A percentile compares a stretch with the other conserved stretches of the same genome.
Evolutionary conservation across 139 green algal genomes (phyloP).

Genomic region (Coccomyxa sp.): DNA sequence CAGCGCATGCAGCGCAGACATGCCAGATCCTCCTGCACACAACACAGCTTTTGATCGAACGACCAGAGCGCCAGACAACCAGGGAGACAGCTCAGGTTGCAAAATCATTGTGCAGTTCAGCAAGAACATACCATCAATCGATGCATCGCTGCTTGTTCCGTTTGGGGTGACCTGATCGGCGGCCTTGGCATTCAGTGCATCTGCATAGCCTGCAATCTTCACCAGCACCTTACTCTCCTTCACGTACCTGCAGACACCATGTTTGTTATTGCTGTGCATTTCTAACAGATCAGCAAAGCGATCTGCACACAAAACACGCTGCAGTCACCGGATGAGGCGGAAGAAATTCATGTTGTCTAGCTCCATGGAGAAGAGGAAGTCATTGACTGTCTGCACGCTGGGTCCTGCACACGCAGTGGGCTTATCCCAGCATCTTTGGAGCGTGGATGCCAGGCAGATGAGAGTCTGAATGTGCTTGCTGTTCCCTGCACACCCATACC

Average conservation of each 20-base stretch:
- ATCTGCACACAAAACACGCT: too few species aligned
- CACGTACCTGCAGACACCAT: slow-evolving; percentile 42
- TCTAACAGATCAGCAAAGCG: too few species aligned
- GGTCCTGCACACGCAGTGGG: background rate
- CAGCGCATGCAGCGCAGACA: slow-evolving; percentile 58
- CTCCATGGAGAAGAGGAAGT: slow-evolving; percentile 70
- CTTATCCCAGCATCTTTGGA: slow-evolving; percentile 3
- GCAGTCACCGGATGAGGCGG: slow-evolving; percentile 50
- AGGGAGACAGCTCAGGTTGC: too few species aligned
- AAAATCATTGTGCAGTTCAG: too few species aligned
- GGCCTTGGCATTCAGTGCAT: background rate
- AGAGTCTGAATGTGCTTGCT: slow-evolving; percentile 24
- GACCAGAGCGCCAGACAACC: too few species aligned
- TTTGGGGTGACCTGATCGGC: too few species aligned
- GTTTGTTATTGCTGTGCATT: background rate
- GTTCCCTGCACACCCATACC: slow-evolving; percentile 14
- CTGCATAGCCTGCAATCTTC: slow-evolving; percentile 65
- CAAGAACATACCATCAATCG: too few species aligned
- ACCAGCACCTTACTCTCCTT: slow-evolving; percentile 74
- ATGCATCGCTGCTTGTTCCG: too few species aligned
- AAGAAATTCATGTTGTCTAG: slow-evolving; percentile 95
- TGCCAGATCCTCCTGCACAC: background rate
- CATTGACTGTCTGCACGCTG: slow-evolving; percentile 59
- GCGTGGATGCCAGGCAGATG: slow-evolving; percentile 2
- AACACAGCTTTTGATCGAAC: too few species aligned